These are phyloP conservation scores for Sporisorium sorghi DNA, from an alignment of 1,284 basidiomycete species.

Conservation along the genomic window DNA sequence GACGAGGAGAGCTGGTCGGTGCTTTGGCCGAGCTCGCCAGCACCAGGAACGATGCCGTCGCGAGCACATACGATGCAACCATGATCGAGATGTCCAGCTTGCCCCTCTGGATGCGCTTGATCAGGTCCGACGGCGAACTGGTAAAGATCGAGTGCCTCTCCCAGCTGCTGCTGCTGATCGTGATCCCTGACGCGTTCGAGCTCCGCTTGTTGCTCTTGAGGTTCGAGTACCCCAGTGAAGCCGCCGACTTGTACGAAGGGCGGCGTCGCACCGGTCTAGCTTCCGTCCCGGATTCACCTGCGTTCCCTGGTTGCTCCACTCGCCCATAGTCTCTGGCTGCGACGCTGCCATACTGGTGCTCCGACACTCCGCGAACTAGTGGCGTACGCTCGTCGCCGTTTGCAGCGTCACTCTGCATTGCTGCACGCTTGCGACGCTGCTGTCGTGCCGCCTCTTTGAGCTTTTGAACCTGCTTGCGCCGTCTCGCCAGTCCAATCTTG, in stretches of 20 bases:
- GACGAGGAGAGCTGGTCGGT: constrained; percentile 18
- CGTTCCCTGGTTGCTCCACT: background rate
- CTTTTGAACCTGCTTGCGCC: constrained; percentile 29
- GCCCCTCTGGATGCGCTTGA: constrained; percentile 53
- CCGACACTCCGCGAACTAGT: constrained; percentile 16
- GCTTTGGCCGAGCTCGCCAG: constrained; percentile 40
- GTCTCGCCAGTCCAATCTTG: constrained; percentile 36
- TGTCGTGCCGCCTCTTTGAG: constrained; percentile 31
- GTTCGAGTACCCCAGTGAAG: constrained; percentile 32
- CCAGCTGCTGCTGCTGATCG: constrained; percentile 38
- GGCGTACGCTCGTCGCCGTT: constrained; percentile 23
- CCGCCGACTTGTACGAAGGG: constrained; percentile 43
- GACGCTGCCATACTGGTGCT: constrained; percentile 26
- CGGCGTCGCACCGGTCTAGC: constrained; percentile 27
- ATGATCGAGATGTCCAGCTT: constrained; percentile 60
- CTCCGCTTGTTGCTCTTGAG: constrained; percentile 28
- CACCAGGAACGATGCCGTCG: constrained; percentile 38
- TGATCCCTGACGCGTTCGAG: constrained; percentile 29
- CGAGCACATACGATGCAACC: constrained; percentile 34
- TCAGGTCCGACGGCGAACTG: constrained; percentile 40
- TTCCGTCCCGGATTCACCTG: constrained; percentile 6
- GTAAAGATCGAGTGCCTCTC: constrained; percentile 49
- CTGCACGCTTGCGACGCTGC: constrained; percentile 14
- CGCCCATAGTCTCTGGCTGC: constrained; percentile 32
- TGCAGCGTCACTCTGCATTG: background rate